These are phyloP conservation scores for Aspergillus unguis DNA, from an alignment of 2,329 filamentous ascomycete species.

Conservation along the genomic window DNA sequence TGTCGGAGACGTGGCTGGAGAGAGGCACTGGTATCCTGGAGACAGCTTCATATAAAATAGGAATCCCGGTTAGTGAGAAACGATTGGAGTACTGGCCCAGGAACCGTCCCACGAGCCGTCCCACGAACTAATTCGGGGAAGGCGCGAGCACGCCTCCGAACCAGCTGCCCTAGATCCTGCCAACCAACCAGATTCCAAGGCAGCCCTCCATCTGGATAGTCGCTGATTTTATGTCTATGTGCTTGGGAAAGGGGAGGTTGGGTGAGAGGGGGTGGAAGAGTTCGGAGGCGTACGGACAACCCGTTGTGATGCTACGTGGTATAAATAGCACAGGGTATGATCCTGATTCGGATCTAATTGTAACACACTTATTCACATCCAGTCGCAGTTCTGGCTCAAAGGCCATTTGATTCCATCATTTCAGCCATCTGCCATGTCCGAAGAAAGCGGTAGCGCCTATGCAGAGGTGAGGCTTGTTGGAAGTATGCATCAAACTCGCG, in stretches of 20 bases:
- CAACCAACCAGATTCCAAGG: background rate
- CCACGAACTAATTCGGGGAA: background rate
- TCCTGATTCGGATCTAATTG: background rate
- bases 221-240: background rate
- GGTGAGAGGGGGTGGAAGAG: background rate
- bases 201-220: background rate
- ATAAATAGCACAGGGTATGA: background rate
- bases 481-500: background rate
- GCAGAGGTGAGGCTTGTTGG: background rate
- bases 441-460: background rate
- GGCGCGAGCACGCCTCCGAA: background rate
- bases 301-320: background rate
- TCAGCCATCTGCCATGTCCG: background rate
- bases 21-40: background rate
- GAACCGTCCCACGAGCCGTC: background rate
- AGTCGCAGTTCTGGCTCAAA: background rate
- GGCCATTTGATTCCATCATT: background rate
- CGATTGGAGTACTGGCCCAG: background rate
- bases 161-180: background rate
- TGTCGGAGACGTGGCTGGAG: background rate
- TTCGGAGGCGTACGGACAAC: background rate
- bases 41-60: background rate
- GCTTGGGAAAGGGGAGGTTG: background rate
- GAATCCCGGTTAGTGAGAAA: background rate
- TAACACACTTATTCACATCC: background rate